A percentile compares a stretch with the other conserved stretches of the same genome.
These are phyloP conservation scores for Musa itinerans DNA, from an alignment of 176 grass and related monocot species.

Conservation along the genomic window DNA sequence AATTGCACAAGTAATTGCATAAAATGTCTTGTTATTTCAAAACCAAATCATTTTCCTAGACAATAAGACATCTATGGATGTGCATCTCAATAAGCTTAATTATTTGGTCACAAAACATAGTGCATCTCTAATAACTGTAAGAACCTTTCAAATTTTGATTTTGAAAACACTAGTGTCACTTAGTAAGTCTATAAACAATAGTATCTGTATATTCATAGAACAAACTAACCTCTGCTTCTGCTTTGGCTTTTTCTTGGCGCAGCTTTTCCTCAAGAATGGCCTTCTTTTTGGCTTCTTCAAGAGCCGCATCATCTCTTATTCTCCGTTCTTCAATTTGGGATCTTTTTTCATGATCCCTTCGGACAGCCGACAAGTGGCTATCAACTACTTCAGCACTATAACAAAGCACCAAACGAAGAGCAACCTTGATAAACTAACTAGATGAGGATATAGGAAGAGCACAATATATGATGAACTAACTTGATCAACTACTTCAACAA, in stretches of 20 bases:
- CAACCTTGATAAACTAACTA: not conserved
- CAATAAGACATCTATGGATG: too few relatives aligned
- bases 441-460: not conserved
- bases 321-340: constrained; percentile 69
- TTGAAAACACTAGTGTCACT: not conserved
- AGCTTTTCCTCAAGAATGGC: constrained; percentile 64
- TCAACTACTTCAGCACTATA: constrained; percentile 89
- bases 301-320: constrained; percentile 88
- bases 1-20: too few relatives aligned
- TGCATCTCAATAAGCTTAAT: too few relatives aligned
- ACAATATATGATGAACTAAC: not conserved
- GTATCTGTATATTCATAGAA: not conserved
- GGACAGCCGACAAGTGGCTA: constrained; percentile 65
- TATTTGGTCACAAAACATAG: not conserved
- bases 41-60: too few relatives aligned
- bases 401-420: constrained; percentile 27
- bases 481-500: not conserved
- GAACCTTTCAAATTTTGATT: not conserved
- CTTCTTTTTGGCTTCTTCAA: constrained; percentile 85
- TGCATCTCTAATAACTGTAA: not conserved
- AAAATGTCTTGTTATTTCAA: too few relatives aligned
- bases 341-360: constrained; percentile 85
- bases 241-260: constrained; percentile 57
- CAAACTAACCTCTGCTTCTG: constrained; percentile 77
- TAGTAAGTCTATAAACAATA: not conserved